Evolutionary conservation across 1,284 basidiomycete genomes (phyloP).

Genomic region (Pseudozyma hubeiensis): DNA sequence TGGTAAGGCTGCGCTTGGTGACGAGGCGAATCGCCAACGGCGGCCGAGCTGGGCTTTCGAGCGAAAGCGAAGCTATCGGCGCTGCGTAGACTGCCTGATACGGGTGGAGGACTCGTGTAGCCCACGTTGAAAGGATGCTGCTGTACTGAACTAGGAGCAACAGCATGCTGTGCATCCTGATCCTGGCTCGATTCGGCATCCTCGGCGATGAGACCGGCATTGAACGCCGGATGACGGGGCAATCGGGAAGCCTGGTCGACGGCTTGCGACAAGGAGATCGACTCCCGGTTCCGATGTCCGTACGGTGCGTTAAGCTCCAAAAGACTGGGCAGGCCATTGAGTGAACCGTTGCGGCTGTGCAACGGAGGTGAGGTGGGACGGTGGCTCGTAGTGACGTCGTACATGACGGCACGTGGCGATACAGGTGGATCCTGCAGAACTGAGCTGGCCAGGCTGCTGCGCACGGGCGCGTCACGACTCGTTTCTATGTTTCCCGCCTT

Average conservation of each 20-base stretch:
- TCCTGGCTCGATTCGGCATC: slow-evolving; percentile 11
- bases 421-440: slow-evolving; percentile 21
- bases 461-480: slow-evolving; percentile 2
- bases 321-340: slow-evolving; percentile 51
- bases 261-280: slow-evolving; percentile 47
- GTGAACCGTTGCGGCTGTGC: slow-evolving; percentile 35
- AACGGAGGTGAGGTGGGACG: slow-evolving; percentile 59
- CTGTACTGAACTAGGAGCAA: slow-evolving; percentile 11
- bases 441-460: slow-evolving; percentile 17
- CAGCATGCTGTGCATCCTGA: slow-evolving; percentile 13
- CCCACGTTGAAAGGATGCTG: slow-evolving; percentile 37
- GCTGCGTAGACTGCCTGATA: not conserved
- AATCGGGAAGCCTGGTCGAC: slow-evolving; percentile 36
- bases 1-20: slow-evolving; percentile 16
- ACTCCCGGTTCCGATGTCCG: slow-evolving; percentile 27
- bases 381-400: slow-evolving; percentile 63
- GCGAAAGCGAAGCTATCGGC: slow-evolving; percentile 19
- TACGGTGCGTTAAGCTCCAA: slow-evolving; percentile 42
- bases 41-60: slow-evolving; percentile 6
- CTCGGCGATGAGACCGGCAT: slow-evolving; percentile 13
- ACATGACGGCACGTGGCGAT: slow-evolving; percentile 56
- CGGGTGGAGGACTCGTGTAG: slow-evolving; percentile 20
- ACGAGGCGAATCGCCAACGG: slow-evolving; percentile 21
- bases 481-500: slow-evolving; percentile 3
- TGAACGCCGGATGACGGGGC: slow-evolving; percentile 13